Evolutionary conservation across 164 flowering plant genomes (phyloP).

Genomic region (Liquidambar formosana): DNA sequence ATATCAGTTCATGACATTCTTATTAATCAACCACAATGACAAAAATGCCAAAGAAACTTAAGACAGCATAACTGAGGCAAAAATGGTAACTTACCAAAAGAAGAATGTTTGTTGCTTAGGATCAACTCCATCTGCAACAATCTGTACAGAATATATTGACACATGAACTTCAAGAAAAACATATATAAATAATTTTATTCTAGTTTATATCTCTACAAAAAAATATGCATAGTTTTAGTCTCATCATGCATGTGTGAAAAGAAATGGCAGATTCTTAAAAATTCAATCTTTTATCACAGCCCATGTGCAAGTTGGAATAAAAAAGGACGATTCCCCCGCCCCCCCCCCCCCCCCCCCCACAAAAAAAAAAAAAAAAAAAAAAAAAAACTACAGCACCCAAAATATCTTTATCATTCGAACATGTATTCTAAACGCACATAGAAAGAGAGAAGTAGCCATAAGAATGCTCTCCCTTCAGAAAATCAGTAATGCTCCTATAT

Average conservation of each 20-base stretch:
- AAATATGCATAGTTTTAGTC: background rate
- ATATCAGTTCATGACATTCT: background rate
- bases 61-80: background rate
- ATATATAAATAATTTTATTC: background rate
- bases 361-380: no score
- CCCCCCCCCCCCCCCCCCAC: no score
- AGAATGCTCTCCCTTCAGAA: no score
- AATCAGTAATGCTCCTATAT: no score
- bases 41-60: background rate
- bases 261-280: background rate
- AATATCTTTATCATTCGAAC: no score
- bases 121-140: constrained; percentile 69
- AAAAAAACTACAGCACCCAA: no score
- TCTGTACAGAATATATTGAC: constrained; percentile 33
- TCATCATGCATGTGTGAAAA: background rate
- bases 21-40: background rate
- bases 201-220: background rate
- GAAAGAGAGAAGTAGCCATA: no score
- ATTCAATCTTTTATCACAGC: background rate
- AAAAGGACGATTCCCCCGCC: no score
- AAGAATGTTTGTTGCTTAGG: constrained; percentile 70
- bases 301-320: no score
- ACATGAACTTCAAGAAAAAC: background rate
- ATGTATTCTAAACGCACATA: no score
- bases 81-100: constrained; percentile 47